Base-by-base conservation (phyloP, 2,329 filamentous ascomycete species). In the Metarhizium guizhouense region DNA sequence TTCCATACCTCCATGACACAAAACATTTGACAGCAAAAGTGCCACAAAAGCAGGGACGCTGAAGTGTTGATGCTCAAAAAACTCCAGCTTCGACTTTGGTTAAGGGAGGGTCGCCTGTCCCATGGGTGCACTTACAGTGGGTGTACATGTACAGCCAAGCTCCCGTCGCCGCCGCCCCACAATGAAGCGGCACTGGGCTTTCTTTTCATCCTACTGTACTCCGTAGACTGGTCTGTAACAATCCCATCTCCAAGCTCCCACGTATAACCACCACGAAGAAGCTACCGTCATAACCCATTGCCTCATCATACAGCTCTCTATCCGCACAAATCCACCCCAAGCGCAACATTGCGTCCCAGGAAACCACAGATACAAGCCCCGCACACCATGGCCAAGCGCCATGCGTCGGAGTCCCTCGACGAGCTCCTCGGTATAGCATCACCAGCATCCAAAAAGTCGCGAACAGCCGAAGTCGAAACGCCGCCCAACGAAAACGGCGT, bases 351-450 rank as follows among this genome's bases (percentile, higher is more conserved):
- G 10, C 13, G 14, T 6, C 25, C 7, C 25, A 30, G 25, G n/a
- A 30, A n/a, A 30, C 4, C 20, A 16, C 16, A 48, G 45, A 6
- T 18, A n/a, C 6, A 16, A 14, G 25, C 13, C 20, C 11, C 49
- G 32, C 16, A 20, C 62, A 49, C 11, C 20, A 74, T 73, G 76
- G 71, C 73, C 54, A 85, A 86, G 72, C 78, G 83, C 58, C 77
- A 78, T 56, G 83, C 83, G 55, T 77, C 78, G 34, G 82, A 85
- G 67, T 74, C 81, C 47, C 74, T 86, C 43, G 82, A 84, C 42
- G 80, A 84, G 58, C 67, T 82, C 48, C 69, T 71, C 42, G 80
- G 74, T 55, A 68, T 78, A 56, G 78, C 74, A 51, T 84, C 82
- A 36, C 83, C 83, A 3, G 78, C 76, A 36, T 80, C 80, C 25